Evolutionary conservation across 768 basidiomycete genomes (phyloP).

Genomic region (Rhodotorula toruloides): DNA sequence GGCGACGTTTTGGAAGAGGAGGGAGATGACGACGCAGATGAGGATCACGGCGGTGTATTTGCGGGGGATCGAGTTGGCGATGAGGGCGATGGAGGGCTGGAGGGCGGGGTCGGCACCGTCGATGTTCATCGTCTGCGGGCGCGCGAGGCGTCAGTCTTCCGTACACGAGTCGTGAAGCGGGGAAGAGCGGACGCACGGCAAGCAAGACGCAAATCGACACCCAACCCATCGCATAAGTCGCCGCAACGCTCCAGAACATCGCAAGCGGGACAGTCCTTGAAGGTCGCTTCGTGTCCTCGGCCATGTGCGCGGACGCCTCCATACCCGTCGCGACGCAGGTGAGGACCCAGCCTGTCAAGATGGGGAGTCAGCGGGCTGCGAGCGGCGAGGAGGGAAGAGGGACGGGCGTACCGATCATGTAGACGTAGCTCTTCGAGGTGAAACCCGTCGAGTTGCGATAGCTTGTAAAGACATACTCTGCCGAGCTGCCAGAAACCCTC

Average conservation of each 20-base stretch:
- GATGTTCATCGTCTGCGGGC: slow-evolving; percentile 1
- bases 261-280: slow-evolving; percentile 48
- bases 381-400: no score
- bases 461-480: slow-evolving; percentile 36
- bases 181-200: slow-evolving; percentile 31
- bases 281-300: slow-evolving; percentile 49
- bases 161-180: slow-evolving; percentile 28
- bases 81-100: slow-evolving; percentile 44
- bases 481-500: slow-evolving; percentile 7
- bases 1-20: slow-evolving; percentile 47
- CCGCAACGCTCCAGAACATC: slow-evolving; percentile 42
- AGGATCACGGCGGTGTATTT: slow-evolving; percentile 43
- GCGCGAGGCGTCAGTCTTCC: neutral
- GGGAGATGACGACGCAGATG: slow-evolving; percentile 40
- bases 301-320: slow-evolving; percentile 50
- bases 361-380: neutral
- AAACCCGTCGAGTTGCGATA: slow-evolving; percentile 40
- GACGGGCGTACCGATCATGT: slow-evolving; percentile 43
- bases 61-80: slow-evolving; percentile 45
- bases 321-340: slow-evolving; percentile 48
- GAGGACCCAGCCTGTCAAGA: slow-evolving; percentile 42
- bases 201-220: slow-evolving; percentile 47
- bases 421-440: slow-evolving; percentile 44
- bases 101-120: slow-evolving; percentile 18
- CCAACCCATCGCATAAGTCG: slow-evolving; percentile 47